phyloP scores from a whole-genome alignment of 345 rosid species.

The Citrus unshiu region DNA sequence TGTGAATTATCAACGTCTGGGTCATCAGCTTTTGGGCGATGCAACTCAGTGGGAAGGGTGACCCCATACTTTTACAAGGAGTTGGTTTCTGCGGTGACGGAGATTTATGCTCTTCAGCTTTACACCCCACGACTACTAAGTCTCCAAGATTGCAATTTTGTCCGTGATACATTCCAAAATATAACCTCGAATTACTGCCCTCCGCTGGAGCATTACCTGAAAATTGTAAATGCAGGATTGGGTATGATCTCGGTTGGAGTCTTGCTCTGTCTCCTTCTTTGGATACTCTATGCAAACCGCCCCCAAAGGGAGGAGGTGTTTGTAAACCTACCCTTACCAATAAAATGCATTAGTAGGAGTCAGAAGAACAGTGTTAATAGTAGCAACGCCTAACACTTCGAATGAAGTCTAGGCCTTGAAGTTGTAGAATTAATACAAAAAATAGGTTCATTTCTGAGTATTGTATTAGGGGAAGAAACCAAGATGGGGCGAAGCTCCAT shows the following conservation, averaged over 20 bases:
- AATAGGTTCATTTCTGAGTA: not conserved
- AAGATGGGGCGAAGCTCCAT: constrained; percentile 55
- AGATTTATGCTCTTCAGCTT: constrained; percentile 80
- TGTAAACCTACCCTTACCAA: constrained; percentile 38
- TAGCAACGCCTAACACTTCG: not conserved
- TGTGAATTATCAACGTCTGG: constrained; percentile 56
- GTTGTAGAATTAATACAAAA: not conserved
- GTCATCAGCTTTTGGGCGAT: constrained; percentile 45
- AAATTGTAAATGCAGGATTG: constrained; percentile 71
- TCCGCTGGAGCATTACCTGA: constrained; percentile 65
- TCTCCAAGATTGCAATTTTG: constrained; percentile 85
- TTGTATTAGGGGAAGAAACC: constrained; percentile 21
- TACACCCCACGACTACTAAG: constrained; percentile 87
- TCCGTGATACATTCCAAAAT: constrained; percentile 67
- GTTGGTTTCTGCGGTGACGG: constrained; percentile 71
- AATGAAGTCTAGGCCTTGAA: constrained; percentile 28
- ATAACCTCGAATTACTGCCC: constrained; percentile 72
- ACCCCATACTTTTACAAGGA: constrained; percentile 57
- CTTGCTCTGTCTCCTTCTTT: constrained; percentile 80
- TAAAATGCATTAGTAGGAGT: constrained; percentile 17
- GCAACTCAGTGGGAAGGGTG: constrained; percentile 80
- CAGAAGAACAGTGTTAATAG: constrained; percentile 3
- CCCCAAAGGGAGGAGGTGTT: constrained; percentile 99
- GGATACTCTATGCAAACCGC: constrained; percentile 94
- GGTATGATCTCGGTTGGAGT: constrained; percentile 86